Base-by-base conservation (phyloP, 2,329 filamentous ascomycete genomes). In the Trichophyton verrucosum region DNA sequence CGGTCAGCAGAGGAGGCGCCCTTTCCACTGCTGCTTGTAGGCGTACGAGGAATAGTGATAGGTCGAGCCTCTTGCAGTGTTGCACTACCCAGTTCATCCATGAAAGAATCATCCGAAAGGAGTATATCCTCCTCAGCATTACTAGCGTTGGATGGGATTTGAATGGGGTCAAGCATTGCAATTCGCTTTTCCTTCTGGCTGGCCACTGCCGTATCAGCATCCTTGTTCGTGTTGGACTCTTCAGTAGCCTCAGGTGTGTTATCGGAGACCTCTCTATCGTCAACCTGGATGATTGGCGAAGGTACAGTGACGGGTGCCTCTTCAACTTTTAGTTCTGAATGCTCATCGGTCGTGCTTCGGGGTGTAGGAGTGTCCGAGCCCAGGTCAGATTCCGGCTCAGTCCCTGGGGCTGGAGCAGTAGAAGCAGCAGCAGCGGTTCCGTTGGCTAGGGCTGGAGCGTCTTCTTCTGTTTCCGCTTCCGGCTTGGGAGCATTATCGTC, bases 21-120 rank as follows among this genome's bases (percentile, higher is more conserved):
- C 20, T 36, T 55, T 11, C 66, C 69, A 40, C 69, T 69, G 61
- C 72, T 63, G 60, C 67, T 71, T 47, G 87, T 82, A n/a, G 91
- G 89, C n/a, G 90, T 90, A 72, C 91, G 91, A 22, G 87, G 85
- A 7, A 94, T 85, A 1, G 82, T 81, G 64, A 95, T 83, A 1
- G 89, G 86, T 69, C 86, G 87, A n/a, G 90, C 90, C 75, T 96
- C 84, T 69, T 94, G 82, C 17, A 95, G 77, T 1, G 87, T 91
- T 30, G 90, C 91, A 60, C 84, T 87, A 67, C 89, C 87, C 60
- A 95, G 76, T 74, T 95, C 91, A 61, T 95, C 88, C 82, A 95
- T 87, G 64, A 91, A 82, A 15, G 84, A 86, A 69, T 94, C 89
- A 71, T 92, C 88, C 20, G 74, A 76, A 33, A 75, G 68, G 44